A percentile compares a stretch with the other conserved stretches of the same genome.
These are phyloP conservation scores for Rhodotorula glutinis DNA, from an alignment of 1,284 basidiomycete species.

Conservation along the genomic window DNA sequence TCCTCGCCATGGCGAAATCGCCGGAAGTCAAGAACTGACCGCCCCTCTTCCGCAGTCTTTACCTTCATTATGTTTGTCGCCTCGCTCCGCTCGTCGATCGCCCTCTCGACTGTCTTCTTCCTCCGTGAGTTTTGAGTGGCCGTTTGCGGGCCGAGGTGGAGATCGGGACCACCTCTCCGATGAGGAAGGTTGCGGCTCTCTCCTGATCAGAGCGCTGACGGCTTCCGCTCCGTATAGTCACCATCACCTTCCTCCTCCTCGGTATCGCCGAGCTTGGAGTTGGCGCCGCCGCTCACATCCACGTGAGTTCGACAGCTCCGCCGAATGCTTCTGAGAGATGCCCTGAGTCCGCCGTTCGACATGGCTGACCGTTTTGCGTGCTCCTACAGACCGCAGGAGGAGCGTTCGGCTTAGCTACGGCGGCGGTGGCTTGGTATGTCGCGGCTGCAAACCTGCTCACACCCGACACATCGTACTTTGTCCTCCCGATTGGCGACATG, in stretches of 20 bases:
- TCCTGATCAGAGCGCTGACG: no score
- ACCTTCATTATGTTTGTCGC: conserved; percentile 59
- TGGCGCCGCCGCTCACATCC: conserved; percentile 37
- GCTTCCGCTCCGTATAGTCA: not conserved
- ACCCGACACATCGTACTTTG: conserved; percentile 47
- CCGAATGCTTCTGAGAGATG: no score
- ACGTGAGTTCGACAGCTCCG: conserved; percentile 4
- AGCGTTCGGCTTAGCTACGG: conserved; percentile 43
- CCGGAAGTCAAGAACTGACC: no score
- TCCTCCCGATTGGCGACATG: conserved; percentile 52
- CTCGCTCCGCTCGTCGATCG: conserved; percentile 63
- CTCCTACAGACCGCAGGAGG: not conserved
- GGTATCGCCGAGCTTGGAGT: conserved; percentile 42
- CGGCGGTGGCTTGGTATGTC: conserved; percentile 48
- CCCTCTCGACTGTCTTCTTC: conserved; percentile 63
- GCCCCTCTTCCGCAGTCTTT: conserved; percentile 64
- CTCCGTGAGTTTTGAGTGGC: conserved; percentile 60
- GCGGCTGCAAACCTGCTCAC: conserved; percentile 54
- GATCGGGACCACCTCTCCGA: no score
- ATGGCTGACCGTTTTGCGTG: not conserved
- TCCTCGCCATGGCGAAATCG: no score
- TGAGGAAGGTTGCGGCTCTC: no score
- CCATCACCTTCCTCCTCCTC: conserved; percentile 29
- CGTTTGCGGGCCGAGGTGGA: no score
- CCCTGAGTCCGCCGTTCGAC: not conserved